These are phyloP conservation scores for Salvia miltiorrhiza DNA, from an alignment of 257 asterid species.

Conservation along the genomic window DNA sequence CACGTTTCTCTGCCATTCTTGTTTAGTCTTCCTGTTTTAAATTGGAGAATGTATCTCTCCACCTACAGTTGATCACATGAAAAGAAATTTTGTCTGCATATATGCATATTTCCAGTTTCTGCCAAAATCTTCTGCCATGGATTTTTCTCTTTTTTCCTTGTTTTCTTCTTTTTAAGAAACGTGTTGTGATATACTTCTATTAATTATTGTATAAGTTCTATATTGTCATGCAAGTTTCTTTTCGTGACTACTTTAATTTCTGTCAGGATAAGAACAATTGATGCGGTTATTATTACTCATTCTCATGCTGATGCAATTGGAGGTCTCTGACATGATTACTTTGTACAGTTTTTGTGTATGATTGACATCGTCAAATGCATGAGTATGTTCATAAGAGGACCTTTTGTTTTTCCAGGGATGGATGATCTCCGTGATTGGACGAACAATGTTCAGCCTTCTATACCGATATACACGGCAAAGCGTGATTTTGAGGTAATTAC, in stretches of 20 bases:
- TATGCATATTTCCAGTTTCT: not conserved
- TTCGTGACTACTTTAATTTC: constrained; percentile 51
- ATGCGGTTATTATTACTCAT: constrained; percentile 97
- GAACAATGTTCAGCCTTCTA: constrained; percentile 77
- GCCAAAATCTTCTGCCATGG: not conserved
- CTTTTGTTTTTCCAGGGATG: constrained; percentile 52
- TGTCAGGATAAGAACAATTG: constrained; percentile 93
- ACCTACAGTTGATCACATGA: not conserved
- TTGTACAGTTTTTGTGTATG: constrained; percentile 29
- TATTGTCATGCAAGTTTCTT: constrained; percentile 29
- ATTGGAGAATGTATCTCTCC: no score
- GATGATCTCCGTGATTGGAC: constrained; percentile 99
- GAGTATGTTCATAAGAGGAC: not conserved
- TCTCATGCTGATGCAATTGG: constrained; percentile 99
- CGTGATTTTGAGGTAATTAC: constrained; percentile 89
- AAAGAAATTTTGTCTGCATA: not conserved
- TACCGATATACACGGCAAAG: constrained; percentile 84
- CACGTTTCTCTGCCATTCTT: constrained; percentile 1
- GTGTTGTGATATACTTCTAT: not conserved
- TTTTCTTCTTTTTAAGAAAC: not conserved
- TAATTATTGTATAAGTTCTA: constrained; percentile 16
- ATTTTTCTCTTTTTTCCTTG: not conserved
- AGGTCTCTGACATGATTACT: constrained; percentile 70
- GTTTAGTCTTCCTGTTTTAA: constrained; percentile 7
- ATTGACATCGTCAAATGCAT: constrained; percentile 19